phyloP scores from a whole-genome alignment of 768 basidiomycete genomes.

The Lentinula aciculospora region DNA sequence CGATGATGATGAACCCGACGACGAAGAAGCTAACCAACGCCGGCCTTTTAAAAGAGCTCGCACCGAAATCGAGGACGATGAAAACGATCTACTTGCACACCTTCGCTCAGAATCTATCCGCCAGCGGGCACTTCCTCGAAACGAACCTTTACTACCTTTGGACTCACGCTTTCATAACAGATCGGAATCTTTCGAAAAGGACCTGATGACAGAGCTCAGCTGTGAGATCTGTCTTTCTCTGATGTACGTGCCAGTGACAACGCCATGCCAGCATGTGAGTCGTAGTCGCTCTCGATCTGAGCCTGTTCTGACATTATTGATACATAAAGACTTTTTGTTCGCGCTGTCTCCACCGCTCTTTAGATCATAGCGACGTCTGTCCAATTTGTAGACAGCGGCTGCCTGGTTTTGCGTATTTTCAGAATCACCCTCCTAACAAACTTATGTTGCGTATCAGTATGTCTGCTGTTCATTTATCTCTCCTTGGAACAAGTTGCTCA shows the following conservation, averaged over 20 bases:
- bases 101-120: constrained; percentile 25
- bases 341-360: constrained; percentile 81
- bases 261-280: constrained; percentile 91
- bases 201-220: constrained; percentile 62
- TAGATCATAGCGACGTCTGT: constrained; percentile 80
- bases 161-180: constrained; percentile 14
- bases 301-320: constrained; percentile 4
- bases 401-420: constrained; percentile 73
- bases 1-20: constrained; percentile 25
- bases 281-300: constrained; percentile 8
- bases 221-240: constrained; percentile 91
- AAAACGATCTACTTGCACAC: constrained; percentile 31
- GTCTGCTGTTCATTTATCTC: constrained; percentile 18
- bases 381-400: constrained; percentile 82
- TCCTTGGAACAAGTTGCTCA: constrained; percentile 9
- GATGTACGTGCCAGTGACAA: constrained; percentile 82
- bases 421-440: constrained; percentile 74
- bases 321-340: constrained; percentile 76
- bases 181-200: constrained; percentile 47
- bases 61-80: constrained; percentile 17
- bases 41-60: neutral
- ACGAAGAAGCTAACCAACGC: constrained; percentile 23
- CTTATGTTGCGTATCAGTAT: constrained; percentile 64
- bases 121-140: constrained; percentile 22
- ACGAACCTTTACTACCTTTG: constrained; percentile 25